A percentile compares a stretch with the other conserved stretches of the same genome.
Conservation (phyloP, 768 basidiomycete species). For the Phaeotremella fagi region DNA sequence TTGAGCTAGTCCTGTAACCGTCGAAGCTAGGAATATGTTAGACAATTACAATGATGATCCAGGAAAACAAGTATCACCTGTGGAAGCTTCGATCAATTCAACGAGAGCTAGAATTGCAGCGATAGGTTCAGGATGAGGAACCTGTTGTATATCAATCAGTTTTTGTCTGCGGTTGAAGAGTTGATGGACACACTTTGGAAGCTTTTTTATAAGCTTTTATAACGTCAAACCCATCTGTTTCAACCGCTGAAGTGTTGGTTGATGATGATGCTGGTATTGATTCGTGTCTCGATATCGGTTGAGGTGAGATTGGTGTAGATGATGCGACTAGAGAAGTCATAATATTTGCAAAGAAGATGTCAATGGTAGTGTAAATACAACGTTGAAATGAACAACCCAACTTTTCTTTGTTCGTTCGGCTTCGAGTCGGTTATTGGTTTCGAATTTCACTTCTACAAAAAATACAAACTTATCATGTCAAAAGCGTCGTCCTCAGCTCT, state of each 20-base stretch:
- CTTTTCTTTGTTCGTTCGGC: too few relatives aligned
- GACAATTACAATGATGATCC: neutral
- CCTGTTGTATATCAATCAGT: constrained; percentile 59
- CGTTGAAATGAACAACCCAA: neutral
- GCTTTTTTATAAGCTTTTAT: constrained; percentile 58
- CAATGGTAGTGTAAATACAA: neutral
- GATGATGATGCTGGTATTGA: neutral
- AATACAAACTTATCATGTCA: too few relatives aligned
- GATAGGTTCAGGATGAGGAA: constrained; percentile 60
- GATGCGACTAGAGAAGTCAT: neutral
- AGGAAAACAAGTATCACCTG: constrained; percentile 54
- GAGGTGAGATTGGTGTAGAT: neutral
- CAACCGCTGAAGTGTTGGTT: too few relatives aligned
- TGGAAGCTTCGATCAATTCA: constrained; percentile 71
- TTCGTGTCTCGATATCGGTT: neutral
- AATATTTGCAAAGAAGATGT: neutral
- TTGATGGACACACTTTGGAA: constrained; percentile 57
- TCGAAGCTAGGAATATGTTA: constrained; percentile 30
- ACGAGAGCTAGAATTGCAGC: constrained; percentile 84
- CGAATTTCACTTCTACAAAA: neutral
- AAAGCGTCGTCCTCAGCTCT: too few relatives aligned
- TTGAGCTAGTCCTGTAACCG: constrained; percentile 48
- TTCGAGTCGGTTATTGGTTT: neutral
- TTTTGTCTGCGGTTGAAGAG: constrained; percentile 1
- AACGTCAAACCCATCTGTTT: constrained; percentile 55